Evolutionary conservation across 768 basidiomycete species (phyloP), one percentile per base, ranked within the genome.

Genomic region (Botryobasidium botryosum): DNA sequence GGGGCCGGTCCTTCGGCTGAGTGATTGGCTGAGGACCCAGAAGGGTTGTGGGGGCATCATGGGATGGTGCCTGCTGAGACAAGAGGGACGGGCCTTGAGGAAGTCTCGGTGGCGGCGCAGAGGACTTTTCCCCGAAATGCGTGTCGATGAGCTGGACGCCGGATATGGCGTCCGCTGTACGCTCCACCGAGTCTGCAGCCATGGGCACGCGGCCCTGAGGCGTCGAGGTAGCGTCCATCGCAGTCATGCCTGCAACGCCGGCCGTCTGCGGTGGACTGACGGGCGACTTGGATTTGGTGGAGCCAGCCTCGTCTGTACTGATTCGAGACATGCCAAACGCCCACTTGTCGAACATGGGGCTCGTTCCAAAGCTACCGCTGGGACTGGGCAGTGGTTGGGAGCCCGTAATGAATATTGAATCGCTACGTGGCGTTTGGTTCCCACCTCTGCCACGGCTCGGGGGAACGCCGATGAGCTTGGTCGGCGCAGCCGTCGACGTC

Each of bases 381-480:
- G 82, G 85, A 40, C 59, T 61, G 0, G 92, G 92, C 4, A 99
- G 69, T 0, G 92, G 92, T 56, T 90, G 92, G 0, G 83, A 87
- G 24, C 83, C 86, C 4, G 87, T 92, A 60, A 96, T 92, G 66
- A 82, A 76, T 40, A 79, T 66, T 6, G 29, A 44, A 20, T 94
- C 88, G 12, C 71, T 68, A 37, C 90, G 71, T 1, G 92, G 92
- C 0, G 92, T 97, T 62, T 96, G 92, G 59, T 94, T 92, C 1
- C 92, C 92, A 5, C 91, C 88, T 31, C 92, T 71, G 6, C 91
- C 91, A 52, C 87, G 87, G 29, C 79, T 80, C 0, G 84, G 85
- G 0, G 92, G 92, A 0, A 99, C 92, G 38, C 92, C 92, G 43
- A 92, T 79, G 37, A 99, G 70, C 49, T 79, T 79, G 1, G 66